phyloP scores from a whole-genome alignment of 169 alveolate genomes.

The Plasmodium coatneyi region DNA sequence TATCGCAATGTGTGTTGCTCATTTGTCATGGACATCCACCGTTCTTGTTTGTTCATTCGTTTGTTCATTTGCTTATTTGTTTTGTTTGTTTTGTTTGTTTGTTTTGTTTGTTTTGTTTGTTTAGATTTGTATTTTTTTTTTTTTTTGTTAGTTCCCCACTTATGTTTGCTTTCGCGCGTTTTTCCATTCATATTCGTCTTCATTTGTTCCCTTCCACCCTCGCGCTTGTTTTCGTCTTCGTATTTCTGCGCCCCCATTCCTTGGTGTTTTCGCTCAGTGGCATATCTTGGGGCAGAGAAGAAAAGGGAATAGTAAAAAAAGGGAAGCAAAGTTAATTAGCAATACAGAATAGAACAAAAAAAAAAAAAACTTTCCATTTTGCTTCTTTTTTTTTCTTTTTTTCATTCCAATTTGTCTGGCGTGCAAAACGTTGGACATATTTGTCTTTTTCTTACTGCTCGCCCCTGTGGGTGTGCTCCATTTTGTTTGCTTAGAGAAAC shows the following conservation, averaged over 20 bases:
- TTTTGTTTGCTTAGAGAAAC: neutral
- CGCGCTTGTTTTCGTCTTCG: neutral
- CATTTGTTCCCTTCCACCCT: neutral
- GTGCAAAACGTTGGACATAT: neutral
- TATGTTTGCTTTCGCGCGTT: neutral
- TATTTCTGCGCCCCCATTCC: neutral
- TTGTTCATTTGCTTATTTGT: too few species aligned
- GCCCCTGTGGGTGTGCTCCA: neutral
- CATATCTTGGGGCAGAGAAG: neutral
- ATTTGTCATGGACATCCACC: neutral
- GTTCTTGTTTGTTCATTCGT: neutral
- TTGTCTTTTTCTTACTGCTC: neutral
- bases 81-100: neutral
- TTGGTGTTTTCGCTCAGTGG: neutral
- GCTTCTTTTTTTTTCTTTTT: neutral
- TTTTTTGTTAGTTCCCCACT: neutral
- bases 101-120: neutral
- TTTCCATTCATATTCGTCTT: neutral
- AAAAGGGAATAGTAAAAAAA: neutral
- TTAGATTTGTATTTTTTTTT: neutral
- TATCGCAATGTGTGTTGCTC: neutral
- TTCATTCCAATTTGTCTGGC: neutral
- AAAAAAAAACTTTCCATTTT: neutral
- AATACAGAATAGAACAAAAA: neutral
- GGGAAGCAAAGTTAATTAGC: neutral